Base-by-base conservation (phyloP, 805 yeast species). In the Schwanniomyces pseudopolymorphus region DNA sequence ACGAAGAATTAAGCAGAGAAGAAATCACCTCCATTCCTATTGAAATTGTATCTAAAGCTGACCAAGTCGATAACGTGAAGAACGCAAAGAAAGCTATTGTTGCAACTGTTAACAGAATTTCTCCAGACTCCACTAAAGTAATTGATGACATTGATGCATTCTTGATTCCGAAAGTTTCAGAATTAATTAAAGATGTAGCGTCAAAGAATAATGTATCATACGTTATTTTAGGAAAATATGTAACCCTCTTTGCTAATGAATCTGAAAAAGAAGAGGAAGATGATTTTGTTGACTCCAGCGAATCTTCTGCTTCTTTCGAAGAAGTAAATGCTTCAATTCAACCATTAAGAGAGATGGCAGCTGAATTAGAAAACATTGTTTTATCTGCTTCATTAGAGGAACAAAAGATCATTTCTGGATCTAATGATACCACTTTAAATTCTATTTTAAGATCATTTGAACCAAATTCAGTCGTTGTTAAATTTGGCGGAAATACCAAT, bases 241-340 rank as follows among this genome's bases (percentile, higher is more conserved):
- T 89, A 40, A 63, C 87, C 14, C 67, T 94, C 39, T 79, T 88
- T 47, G 72, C 74, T 54, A 77, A 79, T 69, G 73, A 49, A 67
- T 69, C 52, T 74, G 44, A 48, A 16, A 21, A 19, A 13, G 58
- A 53, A 17, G 67, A 57, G 17, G 85, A 82, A 41, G 68, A 66
- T 44, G 96, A 87, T 57, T 89, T 89, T 63, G 83, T 83, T 33
- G 92, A 92, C 31, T 67, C 72, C 24, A 78, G 77, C 31, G 91
- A 86, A 59, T 71, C 84, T 46, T 67, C 70, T 35, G 76, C 65
- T n/a, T 72, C 77, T 43, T 74, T 92, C 47, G 70, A 72, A 1
- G 66, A 68, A 14, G 88, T 84, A 39, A 77, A 80, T 52, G 64
- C 64, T 13, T 67, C 84, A 1, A 75, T 91, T 49, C 77, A 77